Base-by-base conservation (phyloP, 495 filamentous ascomycete species). In the Parathielavia appendiculata region DNA sequence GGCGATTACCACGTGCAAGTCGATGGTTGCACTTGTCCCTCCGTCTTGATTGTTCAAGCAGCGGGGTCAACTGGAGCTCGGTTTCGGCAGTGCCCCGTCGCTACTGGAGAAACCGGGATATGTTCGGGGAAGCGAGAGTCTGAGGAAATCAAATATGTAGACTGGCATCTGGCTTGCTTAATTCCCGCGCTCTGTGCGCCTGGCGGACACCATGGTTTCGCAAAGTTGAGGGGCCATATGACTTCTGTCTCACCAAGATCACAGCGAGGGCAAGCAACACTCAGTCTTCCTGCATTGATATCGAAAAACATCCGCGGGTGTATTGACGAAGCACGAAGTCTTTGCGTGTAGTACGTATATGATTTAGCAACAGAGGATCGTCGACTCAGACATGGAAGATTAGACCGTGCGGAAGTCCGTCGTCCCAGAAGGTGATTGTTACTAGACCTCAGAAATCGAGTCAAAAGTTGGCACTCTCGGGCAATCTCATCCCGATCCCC, bases 71-170 rank as follows among this genome's bases (percentile, higher is more conserved):
- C 36, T 16, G 14, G 17, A 30, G 16, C 46, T 51, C 30, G 48
- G 0, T 3, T 39, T 51, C 48, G 48, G 48, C 48, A 11, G 36
- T 51, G 48, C 34, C 32, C 48, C 48, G 48, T 32, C 32, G 48
- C 11, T 13, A 51, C 30, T 51, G 3, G 9, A 35, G 26, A n/a
- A 6, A 30, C 26, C 26, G 2, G 26, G 26, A 30, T 30, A 30
- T 19, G 48, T 7, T 38, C 32, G 10, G 32, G 4, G 32, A 17
- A 36, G 48, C 12, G 36, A 36, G 8, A 5, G n/a, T 38, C 3
- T 5, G 20, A 36, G 36, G 5, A 51, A 16, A 50, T 38, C 32
- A 0, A 36, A 38, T 11, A 38, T 36, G n/a, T 2, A 8, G 26
- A n/a, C 8, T 8, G 26, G 32, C 32, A 22, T 11, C n/a, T 36